phyloP scores from a whole-genome alignment of 1,284 basidiomycete species.

The Melampsora abietis-canadensis region DNA sequence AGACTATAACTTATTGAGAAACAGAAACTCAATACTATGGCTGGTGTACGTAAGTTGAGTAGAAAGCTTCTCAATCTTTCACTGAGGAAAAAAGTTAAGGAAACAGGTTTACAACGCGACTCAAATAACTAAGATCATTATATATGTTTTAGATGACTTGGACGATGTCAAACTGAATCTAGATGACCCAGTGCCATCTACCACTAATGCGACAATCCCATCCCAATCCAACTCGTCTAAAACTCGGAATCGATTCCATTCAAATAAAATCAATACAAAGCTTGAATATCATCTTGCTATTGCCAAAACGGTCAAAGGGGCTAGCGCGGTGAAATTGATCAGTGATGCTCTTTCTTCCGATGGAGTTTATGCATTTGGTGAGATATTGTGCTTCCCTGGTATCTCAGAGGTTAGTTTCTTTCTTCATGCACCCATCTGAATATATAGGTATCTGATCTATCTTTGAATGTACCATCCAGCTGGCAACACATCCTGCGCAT shows the following conservation, averaged over 20 bases:
- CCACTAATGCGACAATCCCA: not conserved
- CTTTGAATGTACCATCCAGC: not conserved
- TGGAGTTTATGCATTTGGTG: constrained; percentile 31
- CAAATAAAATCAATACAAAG: constrained; percentile 22
- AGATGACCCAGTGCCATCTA: not conserved
- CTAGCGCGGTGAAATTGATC: constrained; percentile 13
- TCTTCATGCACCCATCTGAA: not conserved
- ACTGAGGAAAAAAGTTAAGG: not conserved
- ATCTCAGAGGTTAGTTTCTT: constrained; percentile 17
- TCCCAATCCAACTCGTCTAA: not conserved
- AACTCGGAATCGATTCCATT: constrained; percentile 3
- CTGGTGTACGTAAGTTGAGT: not conserved
- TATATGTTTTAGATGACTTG: constrained; percentile 16
- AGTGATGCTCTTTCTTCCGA: constrained; percentile 6
- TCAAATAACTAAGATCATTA: not conserved
- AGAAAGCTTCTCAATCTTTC: not conserved
- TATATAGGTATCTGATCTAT: not conserved
- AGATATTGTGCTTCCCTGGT: constrained; percentile 16
- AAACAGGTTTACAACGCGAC: not conserved
- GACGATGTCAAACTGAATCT: constrained; percentile 31
- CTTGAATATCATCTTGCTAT: constrained; percentile 25
- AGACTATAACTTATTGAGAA: not conserved
- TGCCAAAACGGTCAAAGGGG: constrained; percentile 14
- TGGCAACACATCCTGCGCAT: constrained; percentile 24
- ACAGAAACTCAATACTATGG: not conserved